Percentiles rank a stretch among this genome's conserved stretches.
phyloP scores from a whole-genome alignment of 768 basidiomycete species.

The Calocybe indica region DNA sequence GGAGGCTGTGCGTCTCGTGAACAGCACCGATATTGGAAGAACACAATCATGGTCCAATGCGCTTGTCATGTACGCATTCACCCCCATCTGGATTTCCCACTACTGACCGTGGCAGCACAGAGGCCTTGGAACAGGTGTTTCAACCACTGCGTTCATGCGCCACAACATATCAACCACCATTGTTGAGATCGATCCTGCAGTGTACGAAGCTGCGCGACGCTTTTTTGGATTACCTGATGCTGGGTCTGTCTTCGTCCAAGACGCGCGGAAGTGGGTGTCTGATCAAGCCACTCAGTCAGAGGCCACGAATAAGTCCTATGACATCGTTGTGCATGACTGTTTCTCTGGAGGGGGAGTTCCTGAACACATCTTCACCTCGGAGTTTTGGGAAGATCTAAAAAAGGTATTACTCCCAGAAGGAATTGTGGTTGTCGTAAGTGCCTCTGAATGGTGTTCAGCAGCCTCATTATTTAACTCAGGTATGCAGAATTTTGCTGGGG shows the following conservation, averaged over 20 bases:
- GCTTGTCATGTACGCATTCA: constrained; percentile 58
- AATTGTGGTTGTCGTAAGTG: constrained; percentile 72
- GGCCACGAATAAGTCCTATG: constrained; percentile 37
- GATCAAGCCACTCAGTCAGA: constrained; percentile 21
- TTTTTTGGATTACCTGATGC: constrained; percentile 80
- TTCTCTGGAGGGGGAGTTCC: constrained; percentile 95
- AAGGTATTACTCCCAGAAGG: constrained; percentile 61
- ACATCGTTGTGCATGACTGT: constrained; percentile 83
- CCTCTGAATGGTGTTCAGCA: not conserved
- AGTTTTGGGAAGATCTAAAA: constrained; percentile 78
- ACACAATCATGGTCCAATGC: constrained; percentile 41
- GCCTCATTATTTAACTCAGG: not conserved
- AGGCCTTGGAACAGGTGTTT: constrained; percentile 84
- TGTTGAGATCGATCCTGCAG: constrained; percentile 90
- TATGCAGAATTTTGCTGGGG: constrained; percentile 79
- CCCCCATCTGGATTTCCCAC: constrained; percentile 7
- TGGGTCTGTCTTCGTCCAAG: constrained; percentile 63
- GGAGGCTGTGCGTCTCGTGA: constrained; percentile 73
- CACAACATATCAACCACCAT: constrained; percentile 72
- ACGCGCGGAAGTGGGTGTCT: constrained; percentile 70
- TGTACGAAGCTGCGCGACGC: constrained; percentile 73
- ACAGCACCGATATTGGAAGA: constrained; percentile 37
- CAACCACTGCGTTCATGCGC: constrained; percentile 65
- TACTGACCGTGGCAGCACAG: constrained; percentile 31
- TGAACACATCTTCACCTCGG: constrained; percentile 71